Evolutionary conservation across 192 early-diverging fungal genomes (phyloP), one percentile per base, ranked within the genome.

Genomic region (Coemansia sp.): DNA sequence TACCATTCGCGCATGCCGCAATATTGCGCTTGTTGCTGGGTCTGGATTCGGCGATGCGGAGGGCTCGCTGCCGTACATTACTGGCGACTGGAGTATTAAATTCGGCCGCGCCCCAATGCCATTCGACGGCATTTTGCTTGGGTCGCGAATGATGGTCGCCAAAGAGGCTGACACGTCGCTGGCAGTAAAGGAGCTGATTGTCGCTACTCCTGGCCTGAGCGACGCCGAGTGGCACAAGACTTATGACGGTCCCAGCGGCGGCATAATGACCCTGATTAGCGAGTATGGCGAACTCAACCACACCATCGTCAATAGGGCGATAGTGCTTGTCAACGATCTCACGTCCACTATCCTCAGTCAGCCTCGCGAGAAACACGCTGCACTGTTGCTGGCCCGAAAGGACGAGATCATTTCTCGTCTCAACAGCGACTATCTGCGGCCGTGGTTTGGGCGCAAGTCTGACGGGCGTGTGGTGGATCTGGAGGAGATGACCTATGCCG

Each of bases 281-380:
- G 97, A 98, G 78, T 85, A 95, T 51, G 97, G 95, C 52, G 96
- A 98, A 77, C 91, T 92, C 42, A 97, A 95, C 75, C 95, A 98
- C 87, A 89, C 92, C 76, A 84, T 98, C 64, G 93, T 92, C 33
- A 97, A 91, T 61, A 91, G 94, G n/a, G 95, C 93, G 67, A 87
- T 91, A 31, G 76, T 77, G 54, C 82, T 96, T 42, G 90, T 91
- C 89, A 90, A 90, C 57, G 93, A 96, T 68, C 84, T 98, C 72
- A 89, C 92, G 57, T 89, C 90, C 36, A 91, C 87, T 12, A 91
- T 97, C 51, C 89, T 98, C 65, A 83, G 76, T 66, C 88, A 94
- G 52, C 94, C 97, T 38, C 89, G 91, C 63, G 94, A 95, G 52
- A 92, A 95, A 85, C 92, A 91, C 57, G 43, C 90, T n/a, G 75